Percentiles rank a stretch among this genome's conserved stretches.
Conservation (phyloP, 2,329 filamentous ascomycete species). For the Calonectria pseudoturangicola region DNA sequence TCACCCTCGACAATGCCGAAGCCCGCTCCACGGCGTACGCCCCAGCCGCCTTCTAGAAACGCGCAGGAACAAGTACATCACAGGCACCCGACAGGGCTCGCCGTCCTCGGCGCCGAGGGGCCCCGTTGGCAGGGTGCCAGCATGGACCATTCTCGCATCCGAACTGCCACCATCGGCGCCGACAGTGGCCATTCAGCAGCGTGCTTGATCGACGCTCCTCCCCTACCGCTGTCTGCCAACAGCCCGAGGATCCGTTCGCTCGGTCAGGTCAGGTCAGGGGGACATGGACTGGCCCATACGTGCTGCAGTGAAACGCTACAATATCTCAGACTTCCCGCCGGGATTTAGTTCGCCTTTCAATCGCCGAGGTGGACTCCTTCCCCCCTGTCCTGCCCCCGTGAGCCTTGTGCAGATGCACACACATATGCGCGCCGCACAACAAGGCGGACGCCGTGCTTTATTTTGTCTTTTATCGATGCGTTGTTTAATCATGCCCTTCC, state of each 20-base stretch:
- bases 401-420: slow-evolving; percentile 19
- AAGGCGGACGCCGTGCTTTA: slow-evolving; percentile 5
- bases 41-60: slow-evolving; percentile 49
- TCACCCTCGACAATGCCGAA: slow-evolving; percentile 39
- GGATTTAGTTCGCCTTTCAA: slow-evolving; percentile 21
- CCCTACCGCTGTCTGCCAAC: slow-evolving; percentile 27
- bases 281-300: slow-evolving; percentile 7
- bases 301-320: slow-evolving; percentile 15
- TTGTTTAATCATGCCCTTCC: slow-evolving; percentile 21
- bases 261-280: slow-evolving; percentile 8
- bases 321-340: slow-evolving; percentile 24
- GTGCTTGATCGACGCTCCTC: background rate
- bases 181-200: slow-evolving; percentile 33
- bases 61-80: slow-evolving; percentile 36
- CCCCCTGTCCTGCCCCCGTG: slow-evolving; percentile 8
- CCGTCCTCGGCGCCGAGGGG: slow-evolving; percentile 48
- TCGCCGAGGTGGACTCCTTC: slow-evolving; percentile 20
- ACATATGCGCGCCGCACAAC: background rate
- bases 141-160: slow-evolving; percentile 43
- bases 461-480: slow-evolving; percentile 15
- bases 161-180: slow-evolving; percentile 48
- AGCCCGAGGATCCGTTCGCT: slow-evolving; percentile 24
- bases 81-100: slow-evolving; percentile 21
- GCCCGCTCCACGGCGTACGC: slow-evolving; percentile 25
- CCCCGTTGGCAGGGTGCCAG: slow-evolving; percentile 31